phyloP scores from a whole-genome alignment of 2,329 filamentous ascomycete genomes.

The Cercospora brassicicola region DNA sequence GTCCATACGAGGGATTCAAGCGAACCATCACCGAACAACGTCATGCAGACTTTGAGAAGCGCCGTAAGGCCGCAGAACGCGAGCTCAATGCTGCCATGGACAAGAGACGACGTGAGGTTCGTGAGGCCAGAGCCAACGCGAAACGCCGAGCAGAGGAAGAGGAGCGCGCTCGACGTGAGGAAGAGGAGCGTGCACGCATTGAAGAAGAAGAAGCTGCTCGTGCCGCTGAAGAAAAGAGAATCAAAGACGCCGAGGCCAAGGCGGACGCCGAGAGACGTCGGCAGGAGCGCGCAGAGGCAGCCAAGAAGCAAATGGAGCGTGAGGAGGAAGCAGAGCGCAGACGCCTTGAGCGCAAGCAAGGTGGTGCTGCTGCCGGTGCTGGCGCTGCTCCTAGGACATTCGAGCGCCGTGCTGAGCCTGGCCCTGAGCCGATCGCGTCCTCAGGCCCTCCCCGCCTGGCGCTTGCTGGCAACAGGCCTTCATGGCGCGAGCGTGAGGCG shows the following conservation, averaged over 20 bases:
- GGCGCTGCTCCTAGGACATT: conserved; percentile 33
- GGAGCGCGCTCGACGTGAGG: conserved; percentile 74
- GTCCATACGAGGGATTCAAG: conserved; percentile 81
- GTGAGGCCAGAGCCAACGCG: conserved; percentile 79
- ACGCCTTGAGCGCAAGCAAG: conserved; percentile 62
- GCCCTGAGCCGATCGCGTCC: conserved; percentile 50
- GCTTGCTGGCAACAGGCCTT: conserved; percentile 58
- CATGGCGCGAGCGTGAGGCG: conserved; percentile 73
- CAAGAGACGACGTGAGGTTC: conserved; percentile 81
- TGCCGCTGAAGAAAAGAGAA: conserved; percentile 75
- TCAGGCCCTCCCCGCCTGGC: conserved; percentile 61
- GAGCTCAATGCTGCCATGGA: conserved; percentile 92
- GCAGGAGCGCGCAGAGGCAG: conserved; percentile 49
- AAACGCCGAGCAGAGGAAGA: conserved; percentile 80
- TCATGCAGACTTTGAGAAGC: conserved; percentile 93
- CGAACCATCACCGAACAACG: conserved; percentile 79
- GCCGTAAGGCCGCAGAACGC: conserved; percentile 83
- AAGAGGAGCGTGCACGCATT: conserved; percentile 74
- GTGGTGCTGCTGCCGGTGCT: conserved; percentile 40
- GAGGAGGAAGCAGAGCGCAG: conserved; percentile 84
- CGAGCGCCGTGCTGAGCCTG: conserved; percentile 27
- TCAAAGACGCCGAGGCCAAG: conserved; percentile 57
- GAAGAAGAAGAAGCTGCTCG: conserved; percentile 84
- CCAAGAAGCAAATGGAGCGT: conserved; percentile 49
- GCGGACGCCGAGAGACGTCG: conserved; percentile 66